A percentile compares a stretch with the other conserved stretches of the same genome.
Evolutionary conservation across 2,329 filamentous ascomycete species (phyloP).

Genomic region (Allantophomopsis cytisporea): DNA sequence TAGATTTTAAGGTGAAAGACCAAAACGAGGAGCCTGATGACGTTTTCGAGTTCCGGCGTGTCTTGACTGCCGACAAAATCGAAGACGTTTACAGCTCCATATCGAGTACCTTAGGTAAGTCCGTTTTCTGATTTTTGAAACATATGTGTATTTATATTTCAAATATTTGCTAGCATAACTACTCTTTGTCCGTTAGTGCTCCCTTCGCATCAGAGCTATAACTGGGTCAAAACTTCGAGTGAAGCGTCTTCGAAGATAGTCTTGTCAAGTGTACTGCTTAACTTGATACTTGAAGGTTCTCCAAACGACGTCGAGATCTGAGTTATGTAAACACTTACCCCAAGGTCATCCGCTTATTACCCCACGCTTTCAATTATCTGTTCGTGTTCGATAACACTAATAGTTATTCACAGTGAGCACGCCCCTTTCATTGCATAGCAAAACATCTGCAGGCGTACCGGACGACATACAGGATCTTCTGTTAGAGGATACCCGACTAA

Average conservation of each 20-base stretch:
- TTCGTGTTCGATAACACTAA: background rate
- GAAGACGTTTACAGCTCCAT: constrained; percentile 20
- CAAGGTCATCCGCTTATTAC: background rate
- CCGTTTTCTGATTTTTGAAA: constrained; percentile 7
- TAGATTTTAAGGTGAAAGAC: constrained; percentile 21
- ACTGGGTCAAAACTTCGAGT: background rate
- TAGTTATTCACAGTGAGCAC: background rate
- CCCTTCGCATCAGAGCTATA: background rate
- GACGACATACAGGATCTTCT: too few species aligned
- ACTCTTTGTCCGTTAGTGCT: background rate
- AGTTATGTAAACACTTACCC: background rate
- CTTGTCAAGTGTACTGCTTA: too few species aligned
- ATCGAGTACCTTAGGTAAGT: constrained; percentile 34
- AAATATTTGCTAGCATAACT: background rate
- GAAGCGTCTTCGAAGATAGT: background rate
- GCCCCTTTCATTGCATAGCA: background rate
- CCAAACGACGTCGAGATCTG: too few species aligned
- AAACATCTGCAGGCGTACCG: background rate
- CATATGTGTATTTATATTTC: background rate
- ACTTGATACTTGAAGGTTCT: too few species aligned
- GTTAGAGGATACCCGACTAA: too few species aligned
- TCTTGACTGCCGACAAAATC: constrained; percentile 24
- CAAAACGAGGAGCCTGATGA: constrained; percentile 23
- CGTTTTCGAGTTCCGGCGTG: constrained; percentile 26
- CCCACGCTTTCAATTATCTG: background rate